Percentiles rank a stretch among this genome's conserved stretches.
Conservation (phyloP, 352 stramenopile species). For the Globisporangium sylvaticum region DNA sequence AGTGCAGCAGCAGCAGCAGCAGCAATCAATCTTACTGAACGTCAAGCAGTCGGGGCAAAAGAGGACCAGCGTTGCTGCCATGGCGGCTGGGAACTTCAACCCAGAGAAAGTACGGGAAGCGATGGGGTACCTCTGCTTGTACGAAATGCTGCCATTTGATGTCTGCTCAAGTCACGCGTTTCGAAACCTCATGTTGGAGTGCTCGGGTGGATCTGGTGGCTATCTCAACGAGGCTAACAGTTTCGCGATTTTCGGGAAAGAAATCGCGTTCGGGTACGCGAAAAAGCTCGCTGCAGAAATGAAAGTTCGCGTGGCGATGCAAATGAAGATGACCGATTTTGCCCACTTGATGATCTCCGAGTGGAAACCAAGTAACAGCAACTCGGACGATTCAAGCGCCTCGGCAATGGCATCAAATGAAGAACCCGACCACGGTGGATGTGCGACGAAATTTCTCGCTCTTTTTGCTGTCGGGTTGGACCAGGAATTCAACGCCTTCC, state of each 20-base stretch:
- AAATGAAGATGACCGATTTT: conserved; percentile 61
- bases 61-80: not conserved
- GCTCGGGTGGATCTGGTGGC: conserved; percentile 29
- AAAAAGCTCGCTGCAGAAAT: conserved; percentile 57
- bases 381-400: not conserved
- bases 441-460: conserved; percentile 25
- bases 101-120: conserved; percentile 58
- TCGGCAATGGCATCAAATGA: conserved; percentile 5
- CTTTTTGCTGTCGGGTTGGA: conserved; percentile 62
- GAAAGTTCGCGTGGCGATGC: conserved; percentile 37
- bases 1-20: conserved; percentile 1
- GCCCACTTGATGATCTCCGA: conserved; percentile 54
- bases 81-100: conserved; percentile 24
- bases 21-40: not conserved
- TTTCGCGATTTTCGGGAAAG: conserved; percentile 39
- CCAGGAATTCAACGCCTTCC: conserved; percentile 61
- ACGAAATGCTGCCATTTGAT: conserved; percentile 69
- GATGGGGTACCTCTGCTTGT: conserved; percentile 53
- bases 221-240: conserved; percentile 37
- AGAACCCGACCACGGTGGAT: not conserved
- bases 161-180: conserved; percentile 59
- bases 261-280: conserved; percentile 37
- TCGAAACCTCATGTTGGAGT: conserved; percentile 52
- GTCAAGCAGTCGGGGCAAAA: not conserved
- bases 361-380: conserved; percentile 25